These are phyloP conservation scores for Dryas integrifolia DNA, from an alignment of 331 rosid species.

Conservation along the genomic window DNA sequence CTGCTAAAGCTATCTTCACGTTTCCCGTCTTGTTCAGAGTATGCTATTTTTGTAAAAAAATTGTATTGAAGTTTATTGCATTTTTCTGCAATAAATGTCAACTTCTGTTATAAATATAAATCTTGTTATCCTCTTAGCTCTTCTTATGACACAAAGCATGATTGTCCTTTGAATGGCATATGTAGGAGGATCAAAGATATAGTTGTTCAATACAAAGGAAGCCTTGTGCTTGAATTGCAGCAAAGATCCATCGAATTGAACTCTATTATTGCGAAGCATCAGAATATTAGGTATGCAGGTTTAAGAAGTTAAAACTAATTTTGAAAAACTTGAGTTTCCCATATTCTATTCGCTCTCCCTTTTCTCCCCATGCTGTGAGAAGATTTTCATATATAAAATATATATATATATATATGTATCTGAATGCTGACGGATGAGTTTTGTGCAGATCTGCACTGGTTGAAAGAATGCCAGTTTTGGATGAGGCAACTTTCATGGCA, in stretches of 20 bases:
- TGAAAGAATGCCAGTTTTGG: constrained; percentile 96
- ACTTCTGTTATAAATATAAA: background rate
- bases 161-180: constrained; percentile 25
- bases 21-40: constrained; percentile 94
- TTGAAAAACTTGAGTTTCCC: constrained; percentile 9
- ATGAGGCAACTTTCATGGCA: constrained; percentile 79
- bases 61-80: constrained; percentile 8
- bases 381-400: background rate
- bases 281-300: constrained; percentile 68
- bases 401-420: background rate
- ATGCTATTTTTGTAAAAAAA: constrained; percentile 26
- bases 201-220: constrained; percentile 74
- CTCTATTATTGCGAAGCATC: constrained; percentile 70
- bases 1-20: constrained; percentile 93
- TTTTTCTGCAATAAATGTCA: background rate
- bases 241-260: constrained; percentile 95
- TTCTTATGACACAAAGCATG: constrained; percentile 18
- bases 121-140: background rate
- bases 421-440: constrained; percentile 27
- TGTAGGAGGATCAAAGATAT: constrained; percentile 82
- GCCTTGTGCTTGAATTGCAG: constrained; percentile 94
- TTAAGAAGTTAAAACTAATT: constrained; percentile 13
- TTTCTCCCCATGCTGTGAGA: background rate
- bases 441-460: constrained; percentile 70
- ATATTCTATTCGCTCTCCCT: constrained; percentile 3